A percentile compares a stretch with the other conserved stretches of the same genome.
phyloP scores from a whole-genome alignment of 352 stramenopile species.

The Phytophthora idaei region DNA sequence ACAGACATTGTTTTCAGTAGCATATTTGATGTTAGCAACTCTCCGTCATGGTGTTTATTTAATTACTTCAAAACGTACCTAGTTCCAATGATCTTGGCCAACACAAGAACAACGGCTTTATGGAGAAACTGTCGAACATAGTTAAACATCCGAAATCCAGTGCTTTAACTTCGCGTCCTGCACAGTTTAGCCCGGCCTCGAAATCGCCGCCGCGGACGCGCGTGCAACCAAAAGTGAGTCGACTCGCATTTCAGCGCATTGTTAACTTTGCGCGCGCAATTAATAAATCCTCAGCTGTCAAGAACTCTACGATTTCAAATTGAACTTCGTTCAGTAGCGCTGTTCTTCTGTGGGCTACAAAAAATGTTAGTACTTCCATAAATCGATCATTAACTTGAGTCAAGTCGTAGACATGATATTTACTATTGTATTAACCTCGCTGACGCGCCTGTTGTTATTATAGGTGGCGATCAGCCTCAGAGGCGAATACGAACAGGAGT shows the following conservation, averaged over 20 bases:
- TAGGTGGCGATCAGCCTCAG: constrained; percentile 53
- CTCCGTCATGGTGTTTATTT: background rate
- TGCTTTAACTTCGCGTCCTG: constrained; percentile 29
- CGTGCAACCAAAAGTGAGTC: constrained; percentile 75
- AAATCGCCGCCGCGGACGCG: constrained; percentile 63
- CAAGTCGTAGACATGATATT: constrained; percentile 6
- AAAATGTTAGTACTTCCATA: background rate
- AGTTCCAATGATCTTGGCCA: constrained; percentile 66
- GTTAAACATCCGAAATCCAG: constrained; percentile 38
- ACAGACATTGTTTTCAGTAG: too few species aligned
- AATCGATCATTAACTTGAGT: too few species aligned
- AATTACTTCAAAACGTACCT: constrained; percentile 21
- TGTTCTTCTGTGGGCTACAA: constrained; percentile 59
- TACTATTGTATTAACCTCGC: constrained; percentile 43
- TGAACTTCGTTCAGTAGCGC: constrained; percentile 63
- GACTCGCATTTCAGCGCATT: constrained; percentile 78
- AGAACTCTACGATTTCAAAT: constrained; percentile 72
- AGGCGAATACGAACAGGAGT: constrained; percentile 57
- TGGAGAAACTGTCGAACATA: constrained; percentile 62
- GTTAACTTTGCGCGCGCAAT: constrained; percentile 76
- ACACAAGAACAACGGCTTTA: constrained; percentile 63
- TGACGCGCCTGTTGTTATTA: constrained; percentile 34
- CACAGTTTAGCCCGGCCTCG: constrained; percentile 42
- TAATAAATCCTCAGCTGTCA: constrained; percentile 73
- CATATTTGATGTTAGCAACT: background rate